These are phyloP conservation scores for Angophora floribunda DNA, from an alignment of 345 rosid species.

Conservation along the genomic window DNA sequence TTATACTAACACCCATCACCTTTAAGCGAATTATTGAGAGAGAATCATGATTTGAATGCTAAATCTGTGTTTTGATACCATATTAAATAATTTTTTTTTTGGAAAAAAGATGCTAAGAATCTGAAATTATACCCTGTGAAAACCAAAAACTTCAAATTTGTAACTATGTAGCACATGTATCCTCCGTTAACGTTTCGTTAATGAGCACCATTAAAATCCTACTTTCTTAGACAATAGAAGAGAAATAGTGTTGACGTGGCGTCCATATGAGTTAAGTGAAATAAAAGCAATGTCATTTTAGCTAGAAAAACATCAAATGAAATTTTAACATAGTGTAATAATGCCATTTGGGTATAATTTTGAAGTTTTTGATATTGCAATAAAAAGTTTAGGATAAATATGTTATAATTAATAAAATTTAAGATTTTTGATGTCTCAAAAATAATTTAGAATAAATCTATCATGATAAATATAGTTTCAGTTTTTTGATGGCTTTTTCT, in stretches of 20 bases:
- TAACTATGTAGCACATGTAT: too few relatives aligned
- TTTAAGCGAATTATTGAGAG: not conserved
- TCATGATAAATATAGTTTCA: too few relatives aligned
- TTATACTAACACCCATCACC: not conserved
- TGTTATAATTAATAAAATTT: too few relatives aligned
- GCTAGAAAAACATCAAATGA: not conserved
- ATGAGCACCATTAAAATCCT: not conserved
- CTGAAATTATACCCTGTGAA: not conserved
- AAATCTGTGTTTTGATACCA: not conserved
- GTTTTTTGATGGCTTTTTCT: not conserved
- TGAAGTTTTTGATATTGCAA: too few relatives aligned
- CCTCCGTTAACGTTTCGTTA: rapidly evolving
- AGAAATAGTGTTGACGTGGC: too few relatives aligned
- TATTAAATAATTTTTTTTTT: not conserved
- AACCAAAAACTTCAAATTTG: not conserved
- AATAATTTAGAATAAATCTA: not conserved
- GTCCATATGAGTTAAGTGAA: not conserved
- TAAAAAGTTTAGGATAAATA: not conserved
- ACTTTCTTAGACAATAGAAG: not conserved
- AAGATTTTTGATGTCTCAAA: not conserved
- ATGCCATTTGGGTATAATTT: not conserved
- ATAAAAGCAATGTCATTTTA: too few relatives aligned
- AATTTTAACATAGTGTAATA: too few relatives aligned
- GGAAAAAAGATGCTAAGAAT: not conserved
- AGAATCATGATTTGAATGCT: not conserved